Evolutionary conservation across 2,329 filamentous ascomycete species (phyloP), one percentile per base, ranked within the genome.

Genomic region (Phoma herbarum): DNA sequence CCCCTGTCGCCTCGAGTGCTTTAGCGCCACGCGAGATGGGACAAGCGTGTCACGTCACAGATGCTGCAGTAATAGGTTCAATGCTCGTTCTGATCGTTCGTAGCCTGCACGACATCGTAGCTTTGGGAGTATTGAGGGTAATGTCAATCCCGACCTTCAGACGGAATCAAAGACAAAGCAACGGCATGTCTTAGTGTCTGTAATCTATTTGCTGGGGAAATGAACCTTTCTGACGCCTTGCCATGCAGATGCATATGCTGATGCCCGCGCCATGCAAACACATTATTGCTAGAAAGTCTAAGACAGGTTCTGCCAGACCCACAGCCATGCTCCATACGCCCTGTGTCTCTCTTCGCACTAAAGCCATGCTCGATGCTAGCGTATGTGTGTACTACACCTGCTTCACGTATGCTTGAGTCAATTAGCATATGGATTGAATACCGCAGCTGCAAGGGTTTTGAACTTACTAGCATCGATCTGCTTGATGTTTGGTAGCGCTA

Each of bases 381-480:
- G n/a, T 11, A 25, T 23, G 20, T 23, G 43, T 50, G 35, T 45
- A 43, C 49, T 63, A 70, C 23, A 68, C 61, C 31, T 63, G 60
- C 39, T 61, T 68, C 31, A 68, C 65, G 33, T 66, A 70, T 14
- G 67, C 67, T 69, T 50, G 45, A 4, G 18, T 9, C 5, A 29
- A 43, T 67, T 37, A 66, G 60, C 41, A 46, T 8, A 51, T 31
- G 18, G 37, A 26, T 26, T 22, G 37, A 62, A 44, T 23, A 61
- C 26, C 4, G 14, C 10, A 7, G n/a, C 11, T 11, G 22, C 16
- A 3, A 16, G 4, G 4, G 16, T 22, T 16, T 3, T 42, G 1
- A 44, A 29, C 93, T 87, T 83, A 97, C 94, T 96, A 59, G 95
- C 95, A 86, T 99, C 95, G 75, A 99, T 97, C 82, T 99, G 93